A percentile compares a stretch with the other conserved stretches of the same genome.
Conservation (phyloP, 345 rosid genomes). For the Sonneratia alba region DNA sequence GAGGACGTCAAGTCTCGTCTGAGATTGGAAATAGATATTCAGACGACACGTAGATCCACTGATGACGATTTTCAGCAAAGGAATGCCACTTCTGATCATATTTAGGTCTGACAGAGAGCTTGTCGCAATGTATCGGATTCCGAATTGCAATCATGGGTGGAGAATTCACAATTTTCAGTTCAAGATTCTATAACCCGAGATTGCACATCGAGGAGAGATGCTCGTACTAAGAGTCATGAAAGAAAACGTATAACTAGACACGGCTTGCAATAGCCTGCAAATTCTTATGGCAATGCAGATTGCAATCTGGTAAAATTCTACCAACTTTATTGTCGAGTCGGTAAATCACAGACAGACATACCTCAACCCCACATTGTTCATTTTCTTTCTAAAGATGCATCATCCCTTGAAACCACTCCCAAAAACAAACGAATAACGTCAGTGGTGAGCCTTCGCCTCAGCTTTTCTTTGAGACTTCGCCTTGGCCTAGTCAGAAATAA, state of each 20-base stretch:
- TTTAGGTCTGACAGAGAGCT: too few relatives aligned
- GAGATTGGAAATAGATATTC: too few relatives aligned
- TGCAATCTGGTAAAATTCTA: constrained; percentile 2
- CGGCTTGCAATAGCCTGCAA: constrained; percentile 1
- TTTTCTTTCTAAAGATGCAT: not conserved
- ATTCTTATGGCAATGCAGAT: constrained; percentile 4
- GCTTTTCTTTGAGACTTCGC: constrained; percentile 47
- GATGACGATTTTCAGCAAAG: too few relatives aligned
- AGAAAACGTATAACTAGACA: not conserved
- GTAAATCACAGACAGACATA: not conserved
- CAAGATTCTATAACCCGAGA: not conserved
- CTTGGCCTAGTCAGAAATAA: constrained; percentile 11
- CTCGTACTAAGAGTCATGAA: not conserved
- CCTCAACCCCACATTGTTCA: not conserved
- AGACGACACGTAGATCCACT: too few relatives aligned
- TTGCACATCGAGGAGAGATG: not conserved
- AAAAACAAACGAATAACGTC: not conserved
- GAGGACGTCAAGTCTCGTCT: too few relatives aligned
- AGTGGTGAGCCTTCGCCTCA: constrained; percentile 37
- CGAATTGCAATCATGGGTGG: too few relatives aligned
- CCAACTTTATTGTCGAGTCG: constrained; percentile 10
- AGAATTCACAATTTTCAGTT: too few relatives aligned
- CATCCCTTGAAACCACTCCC: constrained; percentile 1
- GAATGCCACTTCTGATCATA: too few relatives aligned
- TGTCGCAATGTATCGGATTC: too few relatives aligned